Evolutionary conservation across 805 yeast species (phyloP).

Genomic region (Candida andamanensis): DNA sequence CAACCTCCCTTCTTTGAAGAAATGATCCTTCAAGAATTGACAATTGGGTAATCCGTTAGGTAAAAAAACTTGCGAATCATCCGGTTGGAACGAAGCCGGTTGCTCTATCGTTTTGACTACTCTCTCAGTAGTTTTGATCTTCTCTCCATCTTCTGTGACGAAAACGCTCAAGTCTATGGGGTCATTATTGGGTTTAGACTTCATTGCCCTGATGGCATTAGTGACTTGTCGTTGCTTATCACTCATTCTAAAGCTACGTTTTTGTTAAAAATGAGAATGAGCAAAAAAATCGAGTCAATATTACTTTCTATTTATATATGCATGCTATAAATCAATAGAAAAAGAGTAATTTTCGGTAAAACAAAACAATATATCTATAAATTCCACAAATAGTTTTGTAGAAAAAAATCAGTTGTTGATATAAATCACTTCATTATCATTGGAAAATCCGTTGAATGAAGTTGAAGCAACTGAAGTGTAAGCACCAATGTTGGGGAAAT

Average conservation of each 20-base stretch:
- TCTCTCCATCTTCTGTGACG: constrained; percentile 55
- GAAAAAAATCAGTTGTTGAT: constrained; percentile 24
- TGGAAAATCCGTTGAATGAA: constrained; percentile 82
- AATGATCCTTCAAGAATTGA: constrained; percentile 66
- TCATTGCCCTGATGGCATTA: constrained; percentile 60
- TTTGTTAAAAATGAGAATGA: too few species aligned
- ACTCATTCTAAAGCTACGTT: too few species aligned
- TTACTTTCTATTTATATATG: neutral
- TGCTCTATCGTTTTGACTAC: constrained; percentile 54
- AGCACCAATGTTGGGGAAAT: constrained; percentile 81
- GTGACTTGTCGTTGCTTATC: constrained; percentile 39
- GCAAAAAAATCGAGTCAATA: neutral
- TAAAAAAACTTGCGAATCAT: constrained; percentile 62
- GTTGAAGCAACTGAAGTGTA: constrained; percentile 93
- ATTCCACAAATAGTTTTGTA: neutral
- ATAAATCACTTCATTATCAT: constrained; percentile 55
- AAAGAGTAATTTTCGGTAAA: too few species aligned
- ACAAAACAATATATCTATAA: neutral
- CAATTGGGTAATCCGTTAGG: constrained; percentile 66
- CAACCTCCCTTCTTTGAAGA: constrained; percentile 75
- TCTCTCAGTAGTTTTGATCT: constrained; percentile 52
- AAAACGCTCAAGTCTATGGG: constrained; percentile 43
- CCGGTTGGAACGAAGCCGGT: constrained; percentile 62
- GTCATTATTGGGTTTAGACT: constrained; percentile 28
- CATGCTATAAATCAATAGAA: too few species aligned